Evolutionary conservation across 495 filamentous ascomycete species (phyloP).

Genomic region (Aspergillus conjunctus): DNA sequence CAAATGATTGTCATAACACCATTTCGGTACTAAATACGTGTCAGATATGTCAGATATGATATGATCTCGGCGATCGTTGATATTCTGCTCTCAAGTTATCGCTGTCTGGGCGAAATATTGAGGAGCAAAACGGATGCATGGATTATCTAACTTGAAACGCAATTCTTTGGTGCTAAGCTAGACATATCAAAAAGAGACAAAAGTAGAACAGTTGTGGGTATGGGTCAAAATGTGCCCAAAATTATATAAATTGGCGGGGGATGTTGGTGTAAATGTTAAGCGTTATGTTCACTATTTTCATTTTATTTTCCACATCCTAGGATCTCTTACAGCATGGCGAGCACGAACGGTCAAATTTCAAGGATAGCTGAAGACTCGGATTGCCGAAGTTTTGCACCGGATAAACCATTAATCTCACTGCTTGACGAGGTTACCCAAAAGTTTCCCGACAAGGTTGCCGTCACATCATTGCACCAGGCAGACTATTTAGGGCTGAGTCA

Average conservation of each 20-base stretch:
- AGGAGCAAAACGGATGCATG: not conserved
- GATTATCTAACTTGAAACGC: not conserved
- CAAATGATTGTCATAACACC: not conserved
- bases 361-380: not conserved
- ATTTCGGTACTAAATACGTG: not conserved
- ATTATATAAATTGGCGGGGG: not conserved
- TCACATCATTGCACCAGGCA: not conserved
- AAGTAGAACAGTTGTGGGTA: not conserved
- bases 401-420: not conserved
- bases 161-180: not conserved
- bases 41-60: not conserved
- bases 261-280: not conserved
- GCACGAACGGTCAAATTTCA: not conserved
- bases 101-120: not conserved
- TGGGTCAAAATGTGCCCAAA: not conserved
- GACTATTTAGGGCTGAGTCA: not conserved
- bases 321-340: not conserved
- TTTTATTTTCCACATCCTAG: not conserved
- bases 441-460: not conserved
- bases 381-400: not conserved
- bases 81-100: not conserved
- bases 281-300: not conserved
- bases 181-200: not conserved
- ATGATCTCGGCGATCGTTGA: not conserved
- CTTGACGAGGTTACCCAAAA: not conserved